Conservation (phyloP, 352 stramenopile species). For the Thraustochytrium sp. region DNA sequence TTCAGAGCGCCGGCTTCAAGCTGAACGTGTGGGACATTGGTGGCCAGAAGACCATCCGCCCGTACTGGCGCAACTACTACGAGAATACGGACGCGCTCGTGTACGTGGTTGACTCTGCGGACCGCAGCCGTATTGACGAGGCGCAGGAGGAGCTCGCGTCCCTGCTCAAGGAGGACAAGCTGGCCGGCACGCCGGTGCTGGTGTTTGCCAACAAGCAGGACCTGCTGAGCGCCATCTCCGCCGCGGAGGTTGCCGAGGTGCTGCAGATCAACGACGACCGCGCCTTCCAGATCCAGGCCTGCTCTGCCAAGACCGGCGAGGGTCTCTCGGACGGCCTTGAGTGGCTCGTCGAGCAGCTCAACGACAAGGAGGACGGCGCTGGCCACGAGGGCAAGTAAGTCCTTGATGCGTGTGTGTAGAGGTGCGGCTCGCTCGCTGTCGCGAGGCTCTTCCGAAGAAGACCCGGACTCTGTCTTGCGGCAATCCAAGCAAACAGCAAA, state of each 20-base stretch:
- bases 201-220: constrained; percentile 95
- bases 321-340: constrained; percentile 70
- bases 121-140: constrained; percentile 81
- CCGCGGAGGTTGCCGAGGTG: constrained; percentile 76
- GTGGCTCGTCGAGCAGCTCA: constrained; percentile 58
- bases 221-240: constrained; percentile 78
- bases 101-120: constrained; percentile 90
- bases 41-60: constrained; percentile 90
- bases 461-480: no score
- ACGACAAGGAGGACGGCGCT: constrained; percentile 48
- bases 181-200: constrained; percentile 80
- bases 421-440: no score
- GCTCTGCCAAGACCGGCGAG: constrained; percentile 77
- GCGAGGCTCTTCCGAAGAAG: constrained; percentile 1
- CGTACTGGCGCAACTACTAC: constrained; percentile 97
- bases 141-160: constrained; percentile 82
- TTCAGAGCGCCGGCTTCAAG: constrained; percentile 91
- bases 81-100: constrained; percentile 90
- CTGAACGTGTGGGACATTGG: constrained; percentile 96
- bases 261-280: constrained; percentile 80
- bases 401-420: no score
- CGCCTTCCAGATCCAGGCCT: constrained; percentile 80
- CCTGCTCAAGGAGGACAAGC: constrained; percentile 86
- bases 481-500: no score
- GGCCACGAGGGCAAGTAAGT: constrained; percentile 36